Conservation (phyloP, 495 filamentous ascomycete species). For the Thermothielavioides terrestris region DNA sequence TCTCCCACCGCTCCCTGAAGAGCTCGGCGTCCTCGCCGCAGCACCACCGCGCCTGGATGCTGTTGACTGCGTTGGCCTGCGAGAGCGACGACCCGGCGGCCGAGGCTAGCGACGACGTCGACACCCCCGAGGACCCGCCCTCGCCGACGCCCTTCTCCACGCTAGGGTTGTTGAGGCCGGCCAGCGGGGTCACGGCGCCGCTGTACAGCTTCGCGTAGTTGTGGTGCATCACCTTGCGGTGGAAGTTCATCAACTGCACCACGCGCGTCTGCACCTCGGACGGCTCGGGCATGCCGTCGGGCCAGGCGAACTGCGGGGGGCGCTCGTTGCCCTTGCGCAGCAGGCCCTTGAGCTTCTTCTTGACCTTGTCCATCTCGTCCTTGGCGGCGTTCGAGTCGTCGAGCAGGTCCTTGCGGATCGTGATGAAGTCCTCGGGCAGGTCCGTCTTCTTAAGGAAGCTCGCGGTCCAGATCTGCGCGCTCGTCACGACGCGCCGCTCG, state of each 20-base stretch:
- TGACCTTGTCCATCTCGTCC: constrained; percentile 99
- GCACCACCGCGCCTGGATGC: constrained; percentile 88
- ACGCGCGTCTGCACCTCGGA: constrained; percentile 84
- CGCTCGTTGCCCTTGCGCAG: constrained; percentile 79
- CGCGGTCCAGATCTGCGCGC: constrained; percentile 91
- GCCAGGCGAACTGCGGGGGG: constrained; percentile 94
- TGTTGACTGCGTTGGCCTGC: constrained; percentile 50
- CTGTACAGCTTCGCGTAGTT: constrained; percentile 75
- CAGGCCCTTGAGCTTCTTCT: constrained; percentile 93
- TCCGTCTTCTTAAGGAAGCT: constrained; percentile 86
- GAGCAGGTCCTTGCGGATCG: constrained; percentile 83
- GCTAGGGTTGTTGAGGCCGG: constrained; percentile 40
- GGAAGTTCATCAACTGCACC: constrained; percentile 94
- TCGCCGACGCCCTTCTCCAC: constrained; percentile 22
- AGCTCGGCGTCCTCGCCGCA: constrained; percentile 90
- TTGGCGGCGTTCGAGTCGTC: constrained; percentile 99
- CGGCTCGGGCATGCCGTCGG: constrained; percentile 88
- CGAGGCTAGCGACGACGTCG: constrained; percentile 28
- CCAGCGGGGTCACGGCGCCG: constrained; percentile 51
- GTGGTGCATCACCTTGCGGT: constrained; percentile 84
- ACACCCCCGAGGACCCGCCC: constrained; percentile 5
- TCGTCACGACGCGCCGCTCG: constrained; percentile 86
- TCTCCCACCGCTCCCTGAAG: constrained; percentile 97
- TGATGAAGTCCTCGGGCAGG: constrained; percentile 71
- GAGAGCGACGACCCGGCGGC: constrained; percentile 41